A percentile compares a stretch with the other conserved stretches of the same genome.
Evolutionary conservation across 2,329 filamentous ascomycete genomes (phyloP).

Genomic region (Fusarium coffeatum): DNA sequence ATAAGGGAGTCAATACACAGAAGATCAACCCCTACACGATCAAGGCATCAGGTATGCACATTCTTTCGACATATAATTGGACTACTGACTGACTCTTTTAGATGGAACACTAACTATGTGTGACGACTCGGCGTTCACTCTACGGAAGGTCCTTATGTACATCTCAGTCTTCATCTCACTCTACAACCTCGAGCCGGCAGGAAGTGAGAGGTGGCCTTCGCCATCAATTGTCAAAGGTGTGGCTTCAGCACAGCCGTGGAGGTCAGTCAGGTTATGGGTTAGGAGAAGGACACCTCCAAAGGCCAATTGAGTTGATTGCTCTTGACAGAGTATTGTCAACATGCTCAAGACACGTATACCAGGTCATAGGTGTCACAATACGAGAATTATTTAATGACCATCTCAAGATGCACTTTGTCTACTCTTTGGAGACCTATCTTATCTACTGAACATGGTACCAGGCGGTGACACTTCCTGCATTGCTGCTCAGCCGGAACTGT

Average conservation of each 20-base stretch:
- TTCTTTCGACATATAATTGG: fast-evolving
- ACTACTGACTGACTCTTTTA: slow-evolving; percentile 37
- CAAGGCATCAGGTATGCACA: slow-evolving; percentile 49
- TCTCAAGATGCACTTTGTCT: not conserved
- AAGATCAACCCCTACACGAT: slow-evolving; percentile 46
- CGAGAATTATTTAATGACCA: not conserved
- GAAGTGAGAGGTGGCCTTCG: slow-evolving; percentile 45
- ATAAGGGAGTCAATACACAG: slow-evolving; percentile 39
- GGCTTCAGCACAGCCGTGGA: slow-evolving; percentile 46
- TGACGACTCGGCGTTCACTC: slow-evolving; percentile 49
- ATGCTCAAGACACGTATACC: not conserved
- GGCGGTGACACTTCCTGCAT: not conserved
- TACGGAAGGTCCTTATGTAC: slow-evolving; percentile 52
- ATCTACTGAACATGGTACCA: not conserved
- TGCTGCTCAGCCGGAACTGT: not conserved
- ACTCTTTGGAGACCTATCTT: not conserved
- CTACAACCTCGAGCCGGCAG: slow-evolving; percentile 52
- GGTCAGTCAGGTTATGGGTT: slow-evolving; percentile 50
- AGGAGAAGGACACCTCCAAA: slow-evolving; percentile 40
- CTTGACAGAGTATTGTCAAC: not conserved
- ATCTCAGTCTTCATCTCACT: slow-evolving; percentile 51
- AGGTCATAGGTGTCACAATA: not conserved
- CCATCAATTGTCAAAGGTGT: slow-evolving; percentile 43
- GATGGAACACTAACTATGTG: slow-evolving; percentile 50
- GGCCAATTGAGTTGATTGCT: slow-evolving; percentile 6